Evolutionary conservation across 2,329 filamentous ascomycete species (phyloP).

Genomic region (Gliomastix tumulicola): DNA sequence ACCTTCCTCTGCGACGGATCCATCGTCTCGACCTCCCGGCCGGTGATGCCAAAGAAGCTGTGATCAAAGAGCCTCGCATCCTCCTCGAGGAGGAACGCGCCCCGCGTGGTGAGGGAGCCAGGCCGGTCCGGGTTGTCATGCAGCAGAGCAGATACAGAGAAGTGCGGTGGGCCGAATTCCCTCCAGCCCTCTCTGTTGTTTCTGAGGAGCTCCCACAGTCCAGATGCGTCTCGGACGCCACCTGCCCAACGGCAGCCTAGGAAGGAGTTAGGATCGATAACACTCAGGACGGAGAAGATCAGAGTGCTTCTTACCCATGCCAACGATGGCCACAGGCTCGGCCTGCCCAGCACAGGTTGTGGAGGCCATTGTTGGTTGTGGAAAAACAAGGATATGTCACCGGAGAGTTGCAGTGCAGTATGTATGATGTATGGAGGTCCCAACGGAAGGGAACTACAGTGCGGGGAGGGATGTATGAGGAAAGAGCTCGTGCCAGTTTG

Average conservation of each 20-base stretch:
- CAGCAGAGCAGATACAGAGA: not conserved
- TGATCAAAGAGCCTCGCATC: conserved; percentile 3
- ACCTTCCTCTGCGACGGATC: conserved; percentile 11
- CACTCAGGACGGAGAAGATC: not conserved
- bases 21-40: conserved; percentile 3
- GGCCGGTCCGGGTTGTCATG: not conserved
- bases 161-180: not conserved
- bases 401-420: too few relatives aligned
- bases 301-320: conserved; percentile 1
- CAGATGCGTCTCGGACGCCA: not conserved
- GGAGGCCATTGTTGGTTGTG: not conserved
- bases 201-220: not conserved
- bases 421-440: not conserved
- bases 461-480: too few relatives aligned
- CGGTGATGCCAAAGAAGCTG: conserved; percentile 6
- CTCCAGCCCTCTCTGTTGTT: not conserved
- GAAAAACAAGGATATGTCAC: not conserved
- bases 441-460: not conserved
- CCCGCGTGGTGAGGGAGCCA: not conserved
- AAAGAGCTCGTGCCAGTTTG: too few relatives aligned
- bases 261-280: not conserved
- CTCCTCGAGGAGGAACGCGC: conserved; percentile 4
- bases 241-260: not conserved
- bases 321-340: conserved; percentile 2
- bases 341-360: not conserved